Base-by-base conservation (phyloP, 768 basidiomycete genomes). In the Infundibulicybe gibba region DNA sequence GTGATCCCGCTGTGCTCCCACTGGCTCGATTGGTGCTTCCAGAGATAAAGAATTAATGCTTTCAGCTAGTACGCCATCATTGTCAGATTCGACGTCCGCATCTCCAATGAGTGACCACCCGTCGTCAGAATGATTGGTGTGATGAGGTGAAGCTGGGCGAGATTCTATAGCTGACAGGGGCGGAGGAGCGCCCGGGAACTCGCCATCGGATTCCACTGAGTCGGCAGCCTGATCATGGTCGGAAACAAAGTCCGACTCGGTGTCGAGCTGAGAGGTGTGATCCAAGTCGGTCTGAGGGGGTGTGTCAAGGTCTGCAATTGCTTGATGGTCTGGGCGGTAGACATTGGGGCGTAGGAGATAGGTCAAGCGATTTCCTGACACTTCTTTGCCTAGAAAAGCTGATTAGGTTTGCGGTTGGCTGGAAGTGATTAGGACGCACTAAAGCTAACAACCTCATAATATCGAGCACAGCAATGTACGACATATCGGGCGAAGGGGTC, bases 311-410 rank as follows among this genome's bases (percentile, higher is more conserved):
- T 61, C 57, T 5, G 63, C 57, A 14, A 63, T 55, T 1, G 72
- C 70, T 31, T 58, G 58, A 25, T 69, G 74, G 56, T 81, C 80
- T 1, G 83, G 83, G 13, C 79, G 79, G 16, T 76, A 74, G 44
- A 81, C 74, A 52, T 90, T 87, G 3, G 90, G 90, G 32, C 90
- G 81, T 17, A 93, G 75, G 42, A 93, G 79, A 62, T 90, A 84
- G 3, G 90, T 91, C 31, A 90, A 68, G 15, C 90, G 83, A 38
- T 72, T 62, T 0, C 80, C 80, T 1, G 75, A 61, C 1, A 65
- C 60, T 20, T 85, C 83, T 63, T 81, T 86, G 68, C 84, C 82
- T 79, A 48, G 5, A 13, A 35, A 39, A 35, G 43, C 33, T 13
- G 17, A 34, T 41, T 32, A 45, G 17, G 10, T 19, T 38, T 6